Percentiles rank a stretch among this genome's conserved stretches.
Conservation (phyloP, 2,329 filamentous ascomycete genomes). For the Penicillium decumbens region DNA sequence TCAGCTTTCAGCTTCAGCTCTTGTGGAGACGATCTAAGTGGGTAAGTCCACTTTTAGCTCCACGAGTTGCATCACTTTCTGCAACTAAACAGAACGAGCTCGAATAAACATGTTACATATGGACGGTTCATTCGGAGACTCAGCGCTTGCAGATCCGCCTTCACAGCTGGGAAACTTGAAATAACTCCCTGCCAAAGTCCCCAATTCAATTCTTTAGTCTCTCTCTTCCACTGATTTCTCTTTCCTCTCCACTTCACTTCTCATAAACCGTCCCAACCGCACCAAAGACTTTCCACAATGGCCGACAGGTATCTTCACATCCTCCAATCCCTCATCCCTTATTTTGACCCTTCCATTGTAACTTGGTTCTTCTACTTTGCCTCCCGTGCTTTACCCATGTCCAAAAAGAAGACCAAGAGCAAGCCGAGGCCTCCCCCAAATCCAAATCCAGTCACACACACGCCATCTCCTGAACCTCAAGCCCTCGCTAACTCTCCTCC, state of each 20-base stretch:
- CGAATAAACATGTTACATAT: neutral
- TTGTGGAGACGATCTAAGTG: constrained; percentile 10
- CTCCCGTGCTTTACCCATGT: neutral
- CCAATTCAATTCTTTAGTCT: neutral
- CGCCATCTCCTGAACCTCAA: neutral
- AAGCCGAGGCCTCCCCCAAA: constrained; percentile 12
- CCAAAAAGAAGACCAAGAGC: constrained; percentile 2
- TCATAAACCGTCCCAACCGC: constrained; percentile 1
- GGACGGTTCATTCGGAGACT: neutral
- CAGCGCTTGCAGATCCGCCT: constrained; percentile 7
- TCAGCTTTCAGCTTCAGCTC: constrained; percentile 6
- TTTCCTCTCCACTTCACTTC: constrained; percentile 1
- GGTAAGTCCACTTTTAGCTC: constrained; percentile 4
- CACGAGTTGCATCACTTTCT: constrained; percentile 14
- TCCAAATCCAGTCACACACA: neutral
- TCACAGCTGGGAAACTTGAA: constrained; percentile 1
- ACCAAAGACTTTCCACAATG: constrained; percentile 10
- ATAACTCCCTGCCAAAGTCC: neutral
- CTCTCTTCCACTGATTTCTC: neutral
- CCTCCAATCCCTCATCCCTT: neutral
- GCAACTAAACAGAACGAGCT: constrained; percentile 12
- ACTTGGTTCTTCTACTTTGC: constrained; percentile 6
- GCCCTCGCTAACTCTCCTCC: constrained; percentile 8
- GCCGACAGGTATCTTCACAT: constrained; percentile 14
- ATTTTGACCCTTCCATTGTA: constrained; percentile 1